Conservation (phyloP, 2,329 filamentous ascomycete genomes). For the Teratosphaeria gauchensis region DNA sequence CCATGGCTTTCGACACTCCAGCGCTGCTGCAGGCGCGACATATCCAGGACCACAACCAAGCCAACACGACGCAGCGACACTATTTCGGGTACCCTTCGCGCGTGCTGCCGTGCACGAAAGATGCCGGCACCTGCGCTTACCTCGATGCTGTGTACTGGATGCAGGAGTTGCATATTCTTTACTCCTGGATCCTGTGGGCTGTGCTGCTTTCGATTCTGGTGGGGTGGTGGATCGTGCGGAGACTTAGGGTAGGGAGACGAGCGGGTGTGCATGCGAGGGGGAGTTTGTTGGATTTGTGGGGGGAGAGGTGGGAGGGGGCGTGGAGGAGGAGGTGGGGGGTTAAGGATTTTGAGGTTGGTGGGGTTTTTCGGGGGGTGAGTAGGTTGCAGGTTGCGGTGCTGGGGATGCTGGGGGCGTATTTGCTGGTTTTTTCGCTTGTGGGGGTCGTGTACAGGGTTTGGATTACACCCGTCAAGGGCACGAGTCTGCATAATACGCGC, state of each 20-base stretch:
- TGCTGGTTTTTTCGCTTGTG: conserved; percentile 56
- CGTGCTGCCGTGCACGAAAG: conserved; percentile 48
- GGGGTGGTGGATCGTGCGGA: conserved; percentile 31
- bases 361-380: conserved; percentile 60
- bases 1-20: too few relatives aligned
- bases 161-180: conserved; percentile 47
- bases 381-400: conserved; percentile 58
- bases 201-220: conserved; percentile 41
- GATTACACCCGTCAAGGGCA: conserved; percentile 57
- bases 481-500: conserved; percentile 52
- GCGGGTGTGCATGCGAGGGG: conserved; percentile 7
- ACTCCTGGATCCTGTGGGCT: conserved; percentile 49
- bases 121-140: conserved; percentile 49
- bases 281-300: conserved; percentile 10
- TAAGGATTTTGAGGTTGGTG: conserved; percentile 48
- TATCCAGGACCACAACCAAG: conserved; percentile 21
- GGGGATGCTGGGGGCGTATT: conserved; percentile 48
- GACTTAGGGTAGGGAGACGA: conserved; percentile 13
- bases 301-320: conserved; percentile 4
- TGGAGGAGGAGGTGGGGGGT: conserved; percentile 58
- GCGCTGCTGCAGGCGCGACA: too few relatives aligned
- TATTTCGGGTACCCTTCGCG: conserved; percentile 51
- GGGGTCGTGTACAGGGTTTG: conserved; percentile 60
- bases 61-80: conserved; percentile 14
- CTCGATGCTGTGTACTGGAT: conserved; percentile 46